Evolutionary conservation across 345 rosid species (phyloP), one percentile per base, ranked within the genome.

Genomic region (Pistacia integerrima): DNA sequence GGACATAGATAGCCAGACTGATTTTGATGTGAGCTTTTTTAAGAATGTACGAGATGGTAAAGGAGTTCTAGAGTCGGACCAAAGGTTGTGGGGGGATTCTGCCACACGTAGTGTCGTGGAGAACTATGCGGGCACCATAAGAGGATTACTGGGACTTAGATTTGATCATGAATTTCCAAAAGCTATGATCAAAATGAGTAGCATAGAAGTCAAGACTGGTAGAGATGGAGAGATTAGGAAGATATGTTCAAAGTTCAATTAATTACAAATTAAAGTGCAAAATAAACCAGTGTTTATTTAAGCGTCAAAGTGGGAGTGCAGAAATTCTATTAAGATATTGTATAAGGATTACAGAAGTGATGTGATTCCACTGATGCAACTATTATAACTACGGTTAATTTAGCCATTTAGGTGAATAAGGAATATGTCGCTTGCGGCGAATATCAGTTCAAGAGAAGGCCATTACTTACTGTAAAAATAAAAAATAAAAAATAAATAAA

Each of bases 101-200:
- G 76, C 79, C 13, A 91, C 97, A 0, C 76, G 85, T 1, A 48
- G 11, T 3, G 48, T 82, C 35, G 92, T 93, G 68, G 80, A 84
- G 33, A 88, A 84, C 12, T 88, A 87, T 79, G 89, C 86, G 2
- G 90, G 93, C 64, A 77, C 67, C 62, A 58, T 91, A 8, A 88
- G 89, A 61, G 96, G 94, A 2, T 66, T 89, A 61, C 65, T 87
- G 9, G 96, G 96, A 22, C 67, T 88, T 12, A 83, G 90, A 69
- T 93, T 90, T 76, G 86, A 90, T 78, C 41, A 60, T 46, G 92
- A 93, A 77, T 90, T 91, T 57, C 57, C 83, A 1, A 82, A 88
- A 72, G 90, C 98, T 22, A 90, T 93, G 97, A 73, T 89, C 49
- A 93, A 90, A 82, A 91, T 91, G 98, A 85, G 97, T 62, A 80